Base-by-base conservation (phyloP, 2,329 filamentous ascomycete genomes). In the Hymenotorrendiella dingleyae region DNA sequence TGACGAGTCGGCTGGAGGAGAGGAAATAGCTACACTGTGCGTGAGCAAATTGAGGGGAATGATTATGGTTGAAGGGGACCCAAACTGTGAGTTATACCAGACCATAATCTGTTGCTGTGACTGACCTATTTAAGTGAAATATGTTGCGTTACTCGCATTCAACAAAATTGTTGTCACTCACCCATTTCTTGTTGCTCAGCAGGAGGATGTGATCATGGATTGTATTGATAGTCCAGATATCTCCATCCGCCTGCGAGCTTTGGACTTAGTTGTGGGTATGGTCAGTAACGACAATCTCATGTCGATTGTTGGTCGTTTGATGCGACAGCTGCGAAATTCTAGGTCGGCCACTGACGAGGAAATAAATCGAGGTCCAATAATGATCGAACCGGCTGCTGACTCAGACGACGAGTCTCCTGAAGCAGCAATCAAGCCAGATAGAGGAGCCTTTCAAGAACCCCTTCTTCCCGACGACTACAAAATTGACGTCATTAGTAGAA, bases 211-310 rank as follows among this genome's bases (percentile, higher is more conserved):
- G 36, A 96, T 98, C 50, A 73, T 98, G 62, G 85, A 94, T 57
- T 98, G 93, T 61, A 87, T 98, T 55, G 93, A 97, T 62, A 94
- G 94, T 62, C 74, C 86, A 1, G 93, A 98, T 58, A 93, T 98
- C 47, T 95, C 90, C 4, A 98, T 98, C 58, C 84, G 93, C 48
- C 82, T 94, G 63, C 85, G 94, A 61, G 90, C 93, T 4, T 71
- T 98, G 26, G 89, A 97, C 54, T 73, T 98, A 19, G 90, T 93
- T 1, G 85, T 91, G 40, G 88, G 87, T 26, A 96, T 98, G 88
- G 89, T 97, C 47, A 91, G 83, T 54, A 80, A 77, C 49, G 89
- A 94, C 42, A 96, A 91, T 50, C 65, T 98, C 4, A 76, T 87
- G 45, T 77, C 78, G 1, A 86, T 97, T 39, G 87, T 98, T 19